Conservation (phyloP, 1,284 basidiomycete species). For the Ceratorhiza oryzae-sativae region DNA sequence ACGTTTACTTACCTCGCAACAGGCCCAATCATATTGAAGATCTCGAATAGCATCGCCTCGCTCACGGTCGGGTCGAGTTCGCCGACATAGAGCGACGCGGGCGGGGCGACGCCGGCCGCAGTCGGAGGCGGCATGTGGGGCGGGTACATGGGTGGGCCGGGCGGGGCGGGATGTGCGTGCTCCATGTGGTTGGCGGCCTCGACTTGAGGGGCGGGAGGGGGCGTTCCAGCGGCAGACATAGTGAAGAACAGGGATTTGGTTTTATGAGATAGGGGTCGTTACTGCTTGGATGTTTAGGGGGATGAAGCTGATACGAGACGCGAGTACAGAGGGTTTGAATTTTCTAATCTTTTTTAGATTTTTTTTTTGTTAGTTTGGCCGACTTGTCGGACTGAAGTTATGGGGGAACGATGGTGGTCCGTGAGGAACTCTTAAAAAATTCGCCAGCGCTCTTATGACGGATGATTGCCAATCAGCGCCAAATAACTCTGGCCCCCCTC, state of each 20-base stretch:
- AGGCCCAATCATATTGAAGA: slow-evolving; percentile 99
- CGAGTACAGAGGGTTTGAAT: slow-evolving; percentile 52
- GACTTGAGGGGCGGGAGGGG: slow-evolving; percentile 38
- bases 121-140: slow-evolving; percentile 60
- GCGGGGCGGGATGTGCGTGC: slow-evolving; percentile 50
- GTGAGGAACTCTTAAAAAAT: slow-evolving; percentile 23
- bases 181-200: slow-evolving; percentile 35
- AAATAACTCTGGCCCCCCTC: slow-evolving; percentile 6
- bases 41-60: slow-evolving; percentile 99
- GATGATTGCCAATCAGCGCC: slow-evolving; percentile 19
- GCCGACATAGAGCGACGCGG: slow-evolving; percentile 97
- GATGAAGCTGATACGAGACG: slow-evolving; percentile 35
- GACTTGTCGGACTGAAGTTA: slow-evolving; percentile 42
- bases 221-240: slow-evolving; percentile 42
- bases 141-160: slow-evolving; percentile 47
- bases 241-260: slow-evolving; percentile 66
- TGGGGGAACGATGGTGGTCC: slow-evolving; percentile 38
- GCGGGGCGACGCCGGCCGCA: slow-evolving; percentile 66
- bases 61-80: slow-evolving; percentile 98
- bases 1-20: slow-evolving; percentile 87
- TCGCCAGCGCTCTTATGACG: slow-evolving; percentile 25
- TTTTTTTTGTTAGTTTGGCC: slow-evolving; percentile 49
- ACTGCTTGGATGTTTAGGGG: slow-evolving; percentile 39
- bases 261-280: slow-evolving; percentile 39
- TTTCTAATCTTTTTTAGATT: slow-evolving; percentile 58